phyloP scores from a whole-genome alignment of 2,329 filamentous ascomycete genomes.

The Dactylellina cionopaga region DNA sequence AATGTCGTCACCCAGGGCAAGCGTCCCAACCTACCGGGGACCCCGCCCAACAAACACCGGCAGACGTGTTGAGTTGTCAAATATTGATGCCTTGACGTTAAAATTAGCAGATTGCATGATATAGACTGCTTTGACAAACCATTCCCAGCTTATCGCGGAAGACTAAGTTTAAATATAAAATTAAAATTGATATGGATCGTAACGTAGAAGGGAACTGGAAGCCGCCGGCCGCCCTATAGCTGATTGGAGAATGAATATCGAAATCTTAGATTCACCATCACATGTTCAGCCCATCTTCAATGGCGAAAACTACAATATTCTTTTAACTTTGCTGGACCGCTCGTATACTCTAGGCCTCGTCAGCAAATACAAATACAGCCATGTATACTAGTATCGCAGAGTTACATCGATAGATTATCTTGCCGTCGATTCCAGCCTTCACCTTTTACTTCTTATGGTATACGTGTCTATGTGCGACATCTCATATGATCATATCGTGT shows the following conservation, averaged over 20 bases:
- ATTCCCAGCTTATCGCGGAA: conserved; percentile 30
- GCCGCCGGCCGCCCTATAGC: too few species aligned
- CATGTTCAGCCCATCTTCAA: too few species aligned
- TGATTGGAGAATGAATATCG: too few species aligned
- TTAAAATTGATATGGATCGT: neutral
- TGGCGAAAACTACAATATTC: too few species aligned
- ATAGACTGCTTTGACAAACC: conserved; percentile 33
- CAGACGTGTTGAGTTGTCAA: conserved; percentile 40
- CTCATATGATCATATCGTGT: conserved; percentile 10
- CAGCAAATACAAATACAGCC: neutral
- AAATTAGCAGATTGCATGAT: conserved; percentile 45
- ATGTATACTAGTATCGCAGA: neutral
- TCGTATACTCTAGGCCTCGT: too few species aligned
- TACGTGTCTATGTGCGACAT: too few species aligned
- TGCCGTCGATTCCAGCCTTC: neutral
- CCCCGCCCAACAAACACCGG: conserved; percentile 18
- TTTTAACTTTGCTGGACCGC: too few species aligned
- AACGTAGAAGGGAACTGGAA: neutral
- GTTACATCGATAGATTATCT: conserved; percentile 12
- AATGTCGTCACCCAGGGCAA: neutral
- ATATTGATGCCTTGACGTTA: conserved; percentile 42
- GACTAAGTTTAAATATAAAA: neutral
- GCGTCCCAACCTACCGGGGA: conserved; percentile 7
- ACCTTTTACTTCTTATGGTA: conserved; percentile 21
- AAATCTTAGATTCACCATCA: too few species aligned